phyloP scores from a whole-genome alignment of 371 early-diverging fungal genomes.

The Apophysomyces trapeziformis region DNA sequence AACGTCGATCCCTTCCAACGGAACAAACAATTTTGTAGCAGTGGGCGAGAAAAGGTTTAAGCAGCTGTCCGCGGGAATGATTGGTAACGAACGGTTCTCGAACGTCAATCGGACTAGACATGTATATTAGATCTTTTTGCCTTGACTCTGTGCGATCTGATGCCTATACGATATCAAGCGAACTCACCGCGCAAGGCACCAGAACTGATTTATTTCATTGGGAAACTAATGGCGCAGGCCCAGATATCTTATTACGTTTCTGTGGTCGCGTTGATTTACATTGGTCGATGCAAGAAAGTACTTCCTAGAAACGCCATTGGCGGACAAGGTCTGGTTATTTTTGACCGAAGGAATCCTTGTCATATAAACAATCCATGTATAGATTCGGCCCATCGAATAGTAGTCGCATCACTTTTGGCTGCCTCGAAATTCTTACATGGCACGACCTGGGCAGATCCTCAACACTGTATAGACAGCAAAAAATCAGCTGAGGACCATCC shows the following conservation, averaged over 20 bases:
- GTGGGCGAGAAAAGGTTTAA: too few species aligned
- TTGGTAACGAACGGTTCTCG: too few species aligned
- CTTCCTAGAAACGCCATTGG: constrained; percentile 36
- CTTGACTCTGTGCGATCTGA: constrained; percentile 29
- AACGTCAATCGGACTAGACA: background rate
- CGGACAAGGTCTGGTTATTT: constrained; percentile 23
- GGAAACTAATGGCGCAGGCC: constrained; percentile 41
- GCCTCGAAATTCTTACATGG: constrained; percentile 40
- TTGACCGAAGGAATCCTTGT: background rate
- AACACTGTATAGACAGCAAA: constrained; percentile 1
- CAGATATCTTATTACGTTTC: constrained; percentile 39
- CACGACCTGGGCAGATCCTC: constrained; percentile 19
- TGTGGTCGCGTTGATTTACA: constrained; percentile 35
- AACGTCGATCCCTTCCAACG: too few species aligned
- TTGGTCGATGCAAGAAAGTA: constrained; percentile 35
- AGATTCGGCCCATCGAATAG: constrained; percentile 38
- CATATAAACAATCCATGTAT: background rate
- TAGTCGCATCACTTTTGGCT: constrained; percentile 28
- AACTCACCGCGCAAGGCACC: constrained; percentile 22
- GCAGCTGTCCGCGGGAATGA: too few species aligned
- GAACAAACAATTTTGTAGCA: too few species aligned
- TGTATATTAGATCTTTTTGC: constrained; percentile 27
- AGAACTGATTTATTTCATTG: constrained; percentile 41
- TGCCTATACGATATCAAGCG: constrained; percentile 20
- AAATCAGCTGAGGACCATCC: constrained; percentile 8